Conservation (phyloP, 208 protist genomes). For the Wallacemonas rigidus region DNA sequence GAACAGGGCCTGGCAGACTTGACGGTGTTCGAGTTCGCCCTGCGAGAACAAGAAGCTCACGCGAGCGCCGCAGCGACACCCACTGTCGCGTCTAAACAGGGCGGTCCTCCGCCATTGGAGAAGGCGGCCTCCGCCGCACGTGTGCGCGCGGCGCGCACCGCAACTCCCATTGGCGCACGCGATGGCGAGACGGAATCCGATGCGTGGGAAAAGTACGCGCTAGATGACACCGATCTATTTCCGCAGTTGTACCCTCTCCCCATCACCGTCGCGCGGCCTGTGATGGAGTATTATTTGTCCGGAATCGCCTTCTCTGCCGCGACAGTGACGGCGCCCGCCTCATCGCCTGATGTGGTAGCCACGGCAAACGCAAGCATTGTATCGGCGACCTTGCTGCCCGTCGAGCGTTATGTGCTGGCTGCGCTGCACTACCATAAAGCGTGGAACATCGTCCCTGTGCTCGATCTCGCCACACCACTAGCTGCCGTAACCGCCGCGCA, state of each 20-base stretch:
- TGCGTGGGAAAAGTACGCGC: conserved; percentile 19
- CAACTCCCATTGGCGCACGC: neutral
- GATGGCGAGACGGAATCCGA: conserved; percentile 9
- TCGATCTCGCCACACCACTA: conserved; percentile 31
- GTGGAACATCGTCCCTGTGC: conserved; percentile 54
- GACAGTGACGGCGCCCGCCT: too few species aligned
- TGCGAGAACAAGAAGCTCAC: neutral
- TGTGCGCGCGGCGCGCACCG: too few species aligned
- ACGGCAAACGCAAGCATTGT: neutral
- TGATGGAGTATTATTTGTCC: conserved; percentile 19
- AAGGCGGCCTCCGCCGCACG: too few species aligned
- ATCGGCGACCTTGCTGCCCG: conserved; percentile 8
- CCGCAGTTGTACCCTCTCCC: neutral
- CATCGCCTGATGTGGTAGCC: too few species aligned
- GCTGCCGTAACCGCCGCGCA: conserved; percentile 44
- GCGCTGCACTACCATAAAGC: conserved; percentile 22
- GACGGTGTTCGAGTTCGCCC: conserved; percentile 15
- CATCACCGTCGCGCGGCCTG: conserved; percentile 19
- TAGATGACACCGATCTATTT: conserved; percentile 16
- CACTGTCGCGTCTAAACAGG: too few species aligned
- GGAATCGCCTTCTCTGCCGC: neutral
- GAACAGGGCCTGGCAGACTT: conserved; percentile 1
- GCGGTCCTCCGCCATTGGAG: too few species aligned
- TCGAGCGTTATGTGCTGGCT: conserved; percentile 25
- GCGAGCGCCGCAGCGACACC: neutral